Evolutionary conservation across 225 moss, liverwort and hornwort species (phyloP).

Genomic region (Climacium dendroides): DNA sequence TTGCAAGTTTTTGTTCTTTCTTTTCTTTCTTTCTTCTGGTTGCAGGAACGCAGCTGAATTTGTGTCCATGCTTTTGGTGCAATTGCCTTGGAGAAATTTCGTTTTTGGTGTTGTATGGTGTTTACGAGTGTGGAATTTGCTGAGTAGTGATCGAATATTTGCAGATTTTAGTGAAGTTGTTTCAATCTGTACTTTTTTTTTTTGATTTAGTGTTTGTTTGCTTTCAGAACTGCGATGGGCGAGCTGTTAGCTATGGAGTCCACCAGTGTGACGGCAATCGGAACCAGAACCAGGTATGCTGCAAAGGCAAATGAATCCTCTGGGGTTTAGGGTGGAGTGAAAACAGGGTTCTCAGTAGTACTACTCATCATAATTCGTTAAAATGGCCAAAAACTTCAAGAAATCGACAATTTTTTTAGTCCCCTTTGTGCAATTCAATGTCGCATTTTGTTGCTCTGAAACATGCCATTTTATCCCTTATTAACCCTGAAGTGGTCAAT

Average conservation of each 20-base stretch:
- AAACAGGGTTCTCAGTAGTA: neutral
- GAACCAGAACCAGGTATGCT: slow-evolving; percentile 1
- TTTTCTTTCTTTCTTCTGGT: neutral
- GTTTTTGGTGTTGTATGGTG: neutral
- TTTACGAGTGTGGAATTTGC: neutral
- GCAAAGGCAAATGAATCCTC: neutral
- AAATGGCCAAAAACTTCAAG: neutral
- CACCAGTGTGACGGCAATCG: neutral
- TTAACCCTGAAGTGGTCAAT: neutral
- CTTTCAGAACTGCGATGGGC: neutral
- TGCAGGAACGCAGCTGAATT: neutral
- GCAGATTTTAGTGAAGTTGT: neutral
- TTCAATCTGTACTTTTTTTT: neutral
- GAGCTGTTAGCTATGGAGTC: neutral
- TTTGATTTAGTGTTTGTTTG: neutral
- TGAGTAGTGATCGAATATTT: neutral
- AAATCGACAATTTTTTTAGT: neutral
- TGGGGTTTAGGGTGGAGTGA: neutral
- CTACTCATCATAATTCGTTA: neutral
- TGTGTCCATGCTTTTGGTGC: neutral
- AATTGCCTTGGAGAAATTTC: neutral
- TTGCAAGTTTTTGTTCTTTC: neutral
- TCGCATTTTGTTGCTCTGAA: too few species aligned
- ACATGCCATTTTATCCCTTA: neutral
- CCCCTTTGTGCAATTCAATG: neutral